Evolutionary conservation across 768 basidiomycete species (phyloP).

Genomic region (Tricholoma flavovirens): DNA sequence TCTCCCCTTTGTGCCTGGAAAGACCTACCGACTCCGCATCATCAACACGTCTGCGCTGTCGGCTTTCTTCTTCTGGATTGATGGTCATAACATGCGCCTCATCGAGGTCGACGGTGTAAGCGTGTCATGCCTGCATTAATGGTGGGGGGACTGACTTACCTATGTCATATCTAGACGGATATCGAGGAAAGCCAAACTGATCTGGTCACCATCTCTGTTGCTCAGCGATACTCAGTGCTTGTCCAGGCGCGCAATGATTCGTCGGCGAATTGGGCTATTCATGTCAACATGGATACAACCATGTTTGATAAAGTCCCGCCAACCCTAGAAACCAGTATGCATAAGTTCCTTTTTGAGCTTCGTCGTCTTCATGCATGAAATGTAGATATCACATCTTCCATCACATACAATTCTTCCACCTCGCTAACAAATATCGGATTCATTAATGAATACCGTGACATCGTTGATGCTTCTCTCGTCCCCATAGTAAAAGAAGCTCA

Average conservation of each 20-base stretch:
- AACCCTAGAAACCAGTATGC: conserved; percentile 67
- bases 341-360: neutral
- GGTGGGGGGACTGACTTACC: neutral
- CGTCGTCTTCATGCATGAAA: neutral
- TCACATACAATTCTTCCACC: conserved; percentile 62
- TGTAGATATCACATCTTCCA: conserved; percentile 75
- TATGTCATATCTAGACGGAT: conserved; percentile 50
- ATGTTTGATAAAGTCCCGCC: conserved; percentile 87
- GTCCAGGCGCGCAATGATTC: conserved; percentile 89
- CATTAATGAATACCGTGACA: conserved; percentile 52
- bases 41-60: conserved; percentile 77
- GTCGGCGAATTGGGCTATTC: conserved; percentile 79
- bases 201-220: conserved; percentile 69
- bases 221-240: conserved; percentile 90
- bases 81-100: conserved; percentile 79
- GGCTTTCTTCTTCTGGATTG: conserved; percentile 83
- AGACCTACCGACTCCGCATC: conserved; percentile 85
- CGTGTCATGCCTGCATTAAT: conserved; percentile 6
- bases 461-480: conserved; percentile 64
- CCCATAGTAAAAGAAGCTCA: conserved; percentile 53
- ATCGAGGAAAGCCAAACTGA: conserved; percentile 68
- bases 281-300: conserved; percentile 81
- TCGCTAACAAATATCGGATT: conserved; percentile 47
- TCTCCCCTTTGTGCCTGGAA: conserved; percentile 78
- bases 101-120: conserved; percentile 82